Evolutionary conservation across 805 yeast species (phyloP), one percentile per base, ranked within the genome.

Genomic region (Candida michaelii): DNA sequence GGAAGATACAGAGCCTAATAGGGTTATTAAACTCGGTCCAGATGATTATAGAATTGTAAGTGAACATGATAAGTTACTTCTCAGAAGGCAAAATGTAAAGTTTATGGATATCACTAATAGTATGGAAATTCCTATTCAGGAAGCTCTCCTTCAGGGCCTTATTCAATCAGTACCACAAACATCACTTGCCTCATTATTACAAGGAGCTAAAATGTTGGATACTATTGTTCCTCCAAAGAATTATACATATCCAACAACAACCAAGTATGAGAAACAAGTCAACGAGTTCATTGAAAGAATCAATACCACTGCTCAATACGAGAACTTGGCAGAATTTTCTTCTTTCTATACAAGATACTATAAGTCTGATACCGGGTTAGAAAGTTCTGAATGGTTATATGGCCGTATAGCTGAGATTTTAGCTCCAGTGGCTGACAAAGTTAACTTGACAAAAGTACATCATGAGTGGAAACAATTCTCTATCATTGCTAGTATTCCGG

Each of bases 271-370:
- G 3, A 54, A 69, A 3, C 49, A 60, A 9, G 77, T 86, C 11
- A 47, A 58, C 1, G 51, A 62, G 4, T 58, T 83, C 31, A 56
- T 72, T 32, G 52, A 58, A 5, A 44, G 68, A 3, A 77, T 88
- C 43, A 71, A 76, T 48, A 63, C 63, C 41, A 67, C 61, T 11
- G 58, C 62, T 25, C 73, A 85, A 65, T 66, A 75, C 53, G 62
- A 64, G 18, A 77, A 77, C 51, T 71, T 89, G 60, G 77, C 79
- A 15, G 63, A 73, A 37, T 81, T 88, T 56, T 70, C 90, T 4
- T 76, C 85, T 30, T 88, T 87, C 59, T 78, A 68, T 62, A 82
- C 89, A 14, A 74, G 97, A 44, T 86, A 83, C 59, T 88, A 87
- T 65, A 82, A 83, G 58, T 77, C 87, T 1, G 73, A 77, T 18